These are phyloP conservation scores for Fonsecaea pedrosoi DNA, from an alignment of 2,329 filamentous ascomycete genomes.

Conservation along the genomic window DNA sequence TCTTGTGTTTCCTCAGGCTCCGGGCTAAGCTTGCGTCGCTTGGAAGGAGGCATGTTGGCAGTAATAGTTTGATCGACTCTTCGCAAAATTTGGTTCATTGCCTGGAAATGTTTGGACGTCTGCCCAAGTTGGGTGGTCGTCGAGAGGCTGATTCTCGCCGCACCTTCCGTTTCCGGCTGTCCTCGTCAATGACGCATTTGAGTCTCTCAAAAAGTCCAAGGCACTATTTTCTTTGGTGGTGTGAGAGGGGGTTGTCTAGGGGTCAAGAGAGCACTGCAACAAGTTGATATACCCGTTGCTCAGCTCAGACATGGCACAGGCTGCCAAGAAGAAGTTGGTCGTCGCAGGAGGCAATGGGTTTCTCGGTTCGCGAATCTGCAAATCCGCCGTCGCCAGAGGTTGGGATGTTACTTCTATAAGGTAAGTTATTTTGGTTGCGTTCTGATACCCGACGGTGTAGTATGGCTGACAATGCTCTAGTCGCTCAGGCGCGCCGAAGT, in stretches of 20 bases:
- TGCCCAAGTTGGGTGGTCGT: neutral
- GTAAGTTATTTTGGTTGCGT: conserved; percentile 55
- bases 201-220: conserved; percentile 26
- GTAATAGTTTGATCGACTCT: neutral
- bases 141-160: conserved; percentile 19
- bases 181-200: conserved; percentile 29
- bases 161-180: conserved; percentile 24
- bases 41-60: conserved; percentile 30
- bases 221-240: neutral
- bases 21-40: conserved; percentile 35
- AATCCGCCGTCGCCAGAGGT: conserved; percentile 79
- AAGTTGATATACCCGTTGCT: neutral
- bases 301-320: conserved; percentile 27
- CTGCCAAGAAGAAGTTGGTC: conserved; percentile 75
- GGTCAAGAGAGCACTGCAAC: neutral
- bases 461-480: conserved; percentile 54
- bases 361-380: conserved; percentile 83
- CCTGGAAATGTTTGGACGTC: neutral
- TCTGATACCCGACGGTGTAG: neutral
- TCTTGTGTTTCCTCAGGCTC: conserved; percentile 19
- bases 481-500: conserved; percentile 87
- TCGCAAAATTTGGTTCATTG: neutral
- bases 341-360: conserved; percentile 96
- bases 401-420: conserved; percentile 95
- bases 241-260: neutral